These are phyloP conservation scores for Lagenaria siceraria DNA, from an alignment of 306 rosid species.

Conservation along the genomic window DNA sequence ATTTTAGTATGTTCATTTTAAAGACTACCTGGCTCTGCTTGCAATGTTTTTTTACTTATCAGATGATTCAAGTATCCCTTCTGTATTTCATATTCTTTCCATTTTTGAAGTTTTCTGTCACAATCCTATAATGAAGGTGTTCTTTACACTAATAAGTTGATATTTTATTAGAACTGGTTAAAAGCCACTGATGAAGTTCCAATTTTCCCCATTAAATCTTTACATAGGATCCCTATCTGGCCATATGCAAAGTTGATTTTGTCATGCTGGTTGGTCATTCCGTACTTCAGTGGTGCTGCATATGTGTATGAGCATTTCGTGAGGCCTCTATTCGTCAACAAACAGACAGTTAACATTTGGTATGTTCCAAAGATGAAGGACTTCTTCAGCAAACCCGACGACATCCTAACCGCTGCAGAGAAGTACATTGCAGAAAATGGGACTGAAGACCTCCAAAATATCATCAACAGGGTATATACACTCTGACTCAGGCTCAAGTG, in stretches of 20 bases:
- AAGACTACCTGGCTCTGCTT: neutral
- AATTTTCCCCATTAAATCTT: neutral
- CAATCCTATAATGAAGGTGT: neutral
- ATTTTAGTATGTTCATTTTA: neutral
- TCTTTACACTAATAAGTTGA: neutral
- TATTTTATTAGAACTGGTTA: neutral
- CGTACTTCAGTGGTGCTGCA: slow-evolving; percentile 88
- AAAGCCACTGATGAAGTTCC: slow-evolving; percentile 3
- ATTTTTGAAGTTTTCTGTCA: neutral
- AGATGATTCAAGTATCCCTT: neutral
- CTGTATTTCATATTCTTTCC: neutral
- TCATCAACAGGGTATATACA: slow-evolving; percentile 64
- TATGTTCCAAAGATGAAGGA: slow-evolving; percentile 83
- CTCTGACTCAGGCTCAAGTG: neutral
- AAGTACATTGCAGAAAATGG: slow-evolving; percentile 75
- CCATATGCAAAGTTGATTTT: slow-evolving; percentile 75
- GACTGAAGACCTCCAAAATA: slow-evolving; percentile 48
- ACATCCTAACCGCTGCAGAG: slow-evolving; percentile 79
- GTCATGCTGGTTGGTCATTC: slow-evolving; percentile 90
- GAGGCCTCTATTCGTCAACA: slow-evolving; percentile 64
- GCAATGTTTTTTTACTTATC: neutral
- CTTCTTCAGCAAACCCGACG: slow-evolving; percentile 35
- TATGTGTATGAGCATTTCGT: slow-evolving; percentile 82
- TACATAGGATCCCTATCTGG: slow-evolving; percentile 89
- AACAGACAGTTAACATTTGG: slow-evolving; percentile 75